Percentiles rank a stretch among this genome's conserved stretches.
phyloP scores from a whole-genome alignment of 495 filamentous ascomycete genomes.

The Cryomyces antarcticus region DNA sequence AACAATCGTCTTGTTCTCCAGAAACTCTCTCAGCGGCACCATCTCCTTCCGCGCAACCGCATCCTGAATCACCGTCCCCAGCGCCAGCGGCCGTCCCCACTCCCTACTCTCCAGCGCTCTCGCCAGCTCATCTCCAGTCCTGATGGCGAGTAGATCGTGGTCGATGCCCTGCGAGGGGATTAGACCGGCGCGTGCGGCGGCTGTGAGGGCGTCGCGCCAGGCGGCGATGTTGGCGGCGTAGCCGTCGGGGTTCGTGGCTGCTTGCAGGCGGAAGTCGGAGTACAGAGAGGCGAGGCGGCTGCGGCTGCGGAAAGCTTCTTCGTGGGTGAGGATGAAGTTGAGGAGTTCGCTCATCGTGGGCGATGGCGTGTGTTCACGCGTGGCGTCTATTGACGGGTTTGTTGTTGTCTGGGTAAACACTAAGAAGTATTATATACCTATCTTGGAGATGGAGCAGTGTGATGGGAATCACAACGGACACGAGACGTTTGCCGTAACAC shows the following conservation, averaged over 20 bases:
- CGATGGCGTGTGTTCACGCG: too few species aligned
- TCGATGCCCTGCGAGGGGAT: conserved; percentile 26
- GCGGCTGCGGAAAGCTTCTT: conserved; percentile 45
- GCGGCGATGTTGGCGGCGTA: conserved; percentile 69
- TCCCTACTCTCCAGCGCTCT: conserved; percentile 53
- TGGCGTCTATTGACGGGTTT: too few species aligned
- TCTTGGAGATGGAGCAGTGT: too few species aligned
- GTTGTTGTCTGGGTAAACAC: too few species aligned
- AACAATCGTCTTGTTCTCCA: conserved; percentile 38
- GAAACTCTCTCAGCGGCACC: conserved; percentile 45
- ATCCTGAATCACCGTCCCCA: conserved; percentile 64
- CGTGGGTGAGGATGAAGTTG: conserved; percentile 36
- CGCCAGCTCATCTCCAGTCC: conserved; percentile 46
- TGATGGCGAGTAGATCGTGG: conserved; percentile 37
- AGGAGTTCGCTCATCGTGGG: conserved; percentile 36
- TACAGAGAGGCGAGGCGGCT: conserved; percentile 79
- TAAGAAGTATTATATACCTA: too few species aligned
- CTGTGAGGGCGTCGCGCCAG: conserved; percentile 57
- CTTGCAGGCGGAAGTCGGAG: conserved; percentile 70
- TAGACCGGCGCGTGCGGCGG: conserved; percentile 45
- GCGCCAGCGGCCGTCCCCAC: conserved; percentile 65
- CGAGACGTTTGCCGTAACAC: too few species aligned
- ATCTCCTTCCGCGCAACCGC: conserved; percentile 45
- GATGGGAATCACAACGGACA: too few species aligned
- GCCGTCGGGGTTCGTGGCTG: conserved; percentile 71